phyloP scores from a whole-genome alignment of 2,329 filamentous ascomycete species.

The Metarhizium anisopliae region DNA sequence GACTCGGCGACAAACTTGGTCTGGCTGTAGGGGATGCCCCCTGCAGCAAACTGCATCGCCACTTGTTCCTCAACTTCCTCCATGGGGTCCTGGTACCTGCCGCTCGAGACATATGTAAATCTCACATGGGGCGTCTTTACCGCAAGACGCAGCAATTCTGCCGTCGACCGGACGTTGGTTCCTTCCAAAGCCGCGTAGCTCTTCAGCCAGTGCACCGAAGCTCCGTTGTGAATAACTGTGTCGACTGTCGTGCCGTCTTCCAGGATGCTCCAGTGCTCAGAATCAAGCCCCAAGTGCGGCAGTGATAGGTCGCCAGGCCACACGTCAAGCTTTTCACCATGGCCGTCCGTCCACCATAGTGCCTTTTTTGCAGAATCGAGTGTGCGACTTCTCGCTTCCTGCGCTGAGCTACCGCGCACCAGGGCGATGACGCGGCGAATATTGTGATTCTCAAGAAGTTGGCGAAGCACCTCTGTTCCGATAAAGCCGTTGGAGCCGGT shows the following conservation, averaged over 20 bases:
- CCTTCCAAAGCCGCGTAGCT: slow-evolving; percentile 5
- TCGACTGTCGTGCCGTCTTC: background rate
- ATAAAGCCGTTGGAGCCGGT: slow-evolving; percentile 8
- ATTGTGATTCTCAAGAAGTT: slow-evolving; percentile 3
- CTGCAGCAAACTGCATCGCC: background rate
- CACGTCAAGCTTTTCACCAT: slow-evolving; percentile 7
- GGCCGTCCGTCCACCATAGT: slow-evolving; percentile 5
- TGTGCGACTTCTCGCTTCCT: slow-evolving; percentile 1
- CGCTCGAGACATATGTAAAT: slow-evolving; percentile 4
- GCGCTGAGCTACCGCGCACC: background rate
- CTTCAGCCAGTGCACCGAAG: slow-evolving; percentile 7
- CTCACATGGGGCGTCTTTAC: background rate
- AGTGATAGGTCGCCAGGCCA: slow-evolving; percentile 5
- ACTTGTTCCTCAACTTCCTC: background rate
- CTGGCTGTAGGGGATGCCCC: slow-evolving; percentile 11
- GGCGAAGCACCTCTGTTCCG: slow-evolving; percentile 7
- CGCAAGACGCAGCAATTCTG: slow-evolving; percentile 4
- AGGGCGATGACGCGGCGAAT: slow-evolving; percentile 4
- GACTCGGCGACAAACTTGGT: slow-evolving; percentile 16
- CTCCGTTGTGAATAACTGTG: slow-evolving; percentile 10
- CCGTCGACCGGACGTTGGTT: slow-evolving; percentile 7
- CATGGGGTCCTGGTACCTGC: background rate
- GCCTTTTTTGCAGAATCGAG: slow-evolving; percentile 5
- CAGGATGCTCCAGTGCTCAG: background rate
- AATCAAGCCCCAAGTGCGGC: background rate